These are phyloP conservation scores for Nicotiana attenuata DNA, from an alignment of 257 asterid species.

Conservation along the genomic window DNA sequence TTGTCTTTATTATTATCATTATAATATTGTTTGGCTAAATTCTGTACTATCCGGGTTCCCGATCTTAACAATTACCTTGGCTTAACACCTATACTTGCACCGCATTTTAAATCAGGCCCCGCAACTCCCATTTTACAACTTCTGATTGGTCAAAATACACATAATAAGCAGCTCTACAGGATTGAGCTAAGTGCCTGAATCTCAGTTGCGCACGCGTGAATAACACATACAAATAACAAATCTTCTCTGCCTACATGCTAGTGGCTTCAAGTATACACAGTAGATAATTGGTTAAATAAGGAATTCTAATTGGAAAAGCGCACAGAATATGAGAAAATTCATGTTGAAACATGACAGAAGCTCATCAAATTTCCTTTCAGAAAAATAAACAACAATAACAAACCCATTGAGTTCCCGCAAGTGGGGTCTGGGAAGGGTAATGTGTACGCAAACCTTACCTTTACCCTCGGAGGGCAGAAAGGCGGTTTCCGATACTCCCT, in stretches of 20 bases:
- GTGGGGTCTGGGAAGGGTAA: too few species aligned
- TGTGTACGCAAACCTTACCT: too few species aligned
- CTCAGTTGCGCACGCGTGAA: neutral
- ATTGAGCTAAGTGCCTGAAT: neutral
- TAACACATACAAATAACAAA: neutral
- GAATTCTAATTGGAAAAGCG: neutral
- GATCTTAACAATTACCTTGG: too few species aligned
- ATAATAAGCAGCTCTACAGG: neutral
- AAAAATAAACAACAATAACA: neutral
- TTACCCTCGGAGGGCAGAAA: too few species aligned
- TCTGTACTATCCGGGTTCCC: too few species aligned
- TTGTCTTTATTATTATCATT: too few species aligned
- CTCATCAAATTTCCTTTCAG: neutral
- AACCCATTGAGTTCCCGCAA: too few species aligned
- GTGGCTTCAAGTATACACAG: neutral
- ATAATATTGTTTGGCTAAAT: too few species aligned
- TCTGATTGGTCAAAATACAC: neutral
- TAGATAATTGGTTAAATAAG: neutral
- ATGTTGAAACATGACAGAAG: neutral
- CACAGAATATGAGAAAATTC: neutral
- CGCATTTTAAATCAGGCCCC: neutral
- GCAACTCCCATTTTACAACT: neutral
- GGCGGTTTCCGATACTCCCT: too few species aligned
- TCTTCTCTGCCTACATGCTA: neutral
- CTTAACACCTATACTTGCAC: neutral